Evolutionary conservation across 202 grass and related monocot genomes (phyloP), one percentile per base, ranked within the genome.

Genomic region (Schoenoplectus tabernaemontani): DNA sequence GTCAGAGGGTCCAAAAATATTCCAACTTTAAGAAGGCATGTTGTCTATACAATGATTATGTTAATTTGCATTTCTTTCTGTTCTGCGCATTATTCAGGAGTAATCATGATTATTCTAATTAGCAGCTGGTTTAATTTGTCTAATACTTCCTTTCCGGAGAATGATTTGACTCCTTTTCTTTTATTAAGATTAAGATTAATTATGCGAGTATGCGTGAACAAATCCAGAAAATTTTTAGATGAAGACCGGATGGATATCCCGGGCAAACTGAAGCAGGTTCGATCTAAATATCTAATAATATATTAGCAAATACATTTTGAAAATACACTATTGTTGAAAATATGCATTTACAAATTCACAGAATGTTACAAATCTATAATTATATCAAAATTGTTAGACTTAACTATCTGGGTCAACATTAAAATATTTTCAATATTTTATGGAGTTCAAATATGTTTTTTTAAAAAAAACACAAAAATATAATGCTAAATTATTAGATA

Each of bases 1-100:
- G 65, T 44, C 65, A 69, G 65, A 26, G 66, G n/a, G 32, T 78
- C 30, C 75, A 78, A 78, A 41, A 42, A 78, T 64, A 62, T 64
- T 79, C 77, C 58, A 33, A 64, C 58, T 80, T 48, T 64, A 39
- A 64, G n/a, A 64, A 80, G 58, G 77, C 77, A 63, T 80, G 58
- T 46, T 47, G 57, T 34, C 8, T 80, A 1, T 30, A 64, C 15
- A 64, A 80, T 80, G 57, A 80, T 80, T 80, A 19, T 51, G 22
- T 48, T 50, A 74, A 53, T 53, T 80, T 63, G 57, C 57, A 65
- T 50, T 80, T 64, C 59, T 17, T 80, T 80, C 38, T 64, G 38
- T 43, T 15, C 54, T 64, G 37, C 37, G 38, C 42, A 63, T 64
- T 79, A 28, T 57, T 20, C 17, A 16, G 10, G 24, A 48, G 39